phyloP scores from a whole-genome alignment of 495 filamentous ascomycete genomes.

The Chaetomium tenue region DNA sequence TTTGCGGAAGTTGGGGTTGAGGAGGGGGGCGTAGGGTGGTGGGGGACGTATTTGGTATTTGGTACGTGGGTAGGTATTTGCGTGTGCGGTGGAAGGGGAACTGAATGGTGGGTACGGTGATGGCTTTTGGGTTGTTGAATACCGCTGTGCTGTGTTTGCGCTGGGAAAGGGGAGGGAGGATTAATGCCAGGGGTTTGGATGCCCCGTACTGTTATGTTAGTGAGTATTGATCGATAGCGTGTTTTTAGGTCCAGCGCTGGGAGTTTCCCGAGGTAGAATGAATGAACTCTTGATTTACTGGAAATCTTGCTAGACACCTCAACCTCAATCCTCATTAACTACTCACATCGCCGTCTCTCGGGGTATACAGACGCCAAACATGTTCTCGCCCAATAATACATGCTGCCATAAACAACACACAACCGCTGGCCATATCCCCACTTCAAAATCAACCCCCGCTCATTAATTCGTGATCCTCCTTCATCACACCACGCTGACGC shows the following conservation, averaged over 20 bases:
- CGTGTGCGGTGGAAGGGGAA: too few relatives aligned
- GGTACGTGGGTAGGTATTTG: too few relatives aligned
- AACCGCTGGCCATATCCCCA: not conserved
- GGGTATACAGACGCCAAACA: constrained; percentile 19
- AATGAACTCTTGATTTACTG: not conserved
- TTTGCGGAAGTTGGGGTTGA: constrained; percentile 70
- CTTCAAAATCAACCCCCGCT: not conserved
- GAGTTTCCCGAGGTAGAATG: not conserved
- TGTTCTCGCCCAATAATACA: constrained; percentile 15
- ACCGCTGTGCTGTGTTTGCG: too few relatives aligned
- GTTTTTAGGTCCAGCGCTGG: not conserved
- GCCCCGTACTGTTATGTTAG: too few relatives aligned
- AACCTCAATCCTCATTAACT: constrained; percentile 5
- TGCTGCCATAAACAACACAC: constrained; percentile 6
- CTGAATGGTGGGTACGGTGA: too few relatives aligned
- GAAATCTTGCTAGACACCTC: not conserved
- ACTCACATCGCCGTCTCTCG: constrained; percentile 2
- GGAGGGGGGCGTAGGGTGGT: not conserved
- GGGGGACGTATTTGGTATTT: too few relatives aligned
- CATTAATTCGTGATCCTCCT: constrained; percentile 5
- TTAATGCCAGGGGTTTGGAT: too few relatives aligned
- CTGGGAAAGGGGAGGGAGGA: too few relatives aligned
- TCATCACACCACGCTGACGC: not conserved
- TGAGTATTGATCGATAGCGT: too few relatives aligned
- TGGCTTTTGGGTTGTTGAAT: too few relatives aligned